Evolutionary conservation across 495 filamentous ascomycete genomes (phyloP).

Genomic region (Xylaria telfairii): DNA sequence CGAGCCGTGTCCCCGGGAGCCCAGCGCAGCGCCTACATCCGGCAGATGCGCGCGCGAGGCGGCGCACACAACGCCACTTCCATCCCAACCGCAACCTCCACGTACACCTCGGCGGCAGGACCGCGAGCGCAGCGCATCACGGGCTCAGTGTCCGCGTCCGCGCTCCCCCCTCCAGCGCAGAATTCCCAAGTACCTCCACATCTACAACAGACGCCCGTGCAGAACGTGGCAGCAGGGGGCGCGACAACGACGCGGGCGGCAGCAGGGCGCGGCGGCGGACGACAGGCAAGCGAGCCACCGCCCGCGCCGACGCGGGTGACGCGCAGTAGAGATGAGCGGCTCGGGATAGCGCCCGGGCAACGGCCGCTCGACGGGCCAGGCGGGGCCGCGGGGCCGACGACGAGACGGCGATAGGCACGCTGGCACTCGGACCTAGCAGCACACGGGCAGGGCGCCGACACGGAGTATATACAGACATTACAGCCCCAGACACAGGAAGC

Average conservation of each 20-base stretch:
- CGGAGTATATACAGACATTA: background rate
- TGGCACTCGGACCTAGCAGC: conserved; percentile 15
- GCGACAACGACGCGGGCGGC: conserved; percentile 20
- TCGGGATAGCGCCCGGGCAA: conserved; percentile 34
- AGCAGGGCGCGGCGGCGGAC: conserved; percentile 25
- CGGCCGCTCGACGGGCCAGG: conserved; percentile 24
- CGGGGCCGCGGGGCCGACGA: conserved; percentile 21
- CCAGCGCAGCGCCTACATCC: conserved; percentile 17
- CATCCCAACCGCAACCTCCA: conserved; percentile 11
- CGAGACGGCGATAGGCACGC: conserved; percentile 36
- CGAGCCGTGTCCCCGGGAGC: conserved; percentile 23
- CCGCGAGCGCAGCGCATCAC: conserved; percentile 30
- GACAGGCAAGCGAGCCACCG: conserved; percentile 32
- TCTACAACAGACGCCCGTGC: conserved; percentile 27
- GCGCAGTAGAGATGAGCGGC: conserved; percentile 45
- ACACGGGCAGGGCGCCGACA: background rate
- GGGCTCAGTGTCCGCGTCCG: conserved; percentile 9
- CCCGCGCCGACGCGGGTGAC: conserved; percentile 39
- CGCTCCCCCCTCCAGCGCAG: conserved; percentile 3
- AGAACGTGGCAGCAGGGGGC: conserved; percentile 2
- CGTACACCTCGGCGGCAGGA: conserved; percentile 15
- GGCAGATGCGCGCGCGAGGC: conserved; percentile 23
- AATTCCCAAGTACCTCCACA: conserved; percentile 13
- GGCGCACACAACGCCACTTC: conserved; percentile 19
- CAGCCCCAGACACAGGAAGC: background rate